Evolutionary conservation across 305 asterid species (phyloP), one percentile per base, ranked within the genome.

Genomic region (Fraxinus dipetala): DNA sequence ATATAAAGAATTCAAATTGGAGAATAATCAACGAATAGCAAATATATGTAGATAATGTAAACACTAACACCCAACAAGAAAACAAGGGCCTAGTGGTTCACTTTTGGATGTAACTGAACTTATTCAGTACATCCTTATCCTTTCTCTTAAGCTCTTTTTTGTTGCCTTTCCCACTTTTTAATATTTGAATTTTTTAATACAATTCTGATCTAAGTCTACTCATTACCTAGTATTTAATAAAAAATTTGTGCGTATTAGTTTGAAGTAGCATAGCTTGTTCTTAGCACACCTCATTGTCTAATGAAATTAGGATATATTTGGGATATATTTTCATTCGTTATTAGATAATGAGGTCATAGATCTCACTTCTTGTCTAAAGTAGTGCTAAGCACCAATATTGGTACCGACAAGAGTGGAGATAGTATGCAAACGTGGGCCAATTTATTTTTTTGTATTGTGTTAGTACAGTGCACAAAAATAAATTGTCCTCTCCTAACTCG

Each of bases 11-110:
- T 56, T 20, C 24, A 56, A n/a, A 59, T 18, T 43, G 16, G 4
- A 0, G 54, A 43, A 43, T 43, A 43, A 43, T 43, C 54, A 43
- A 43, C 2, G 11, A 11, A 2, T 43, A 43, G 48, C 14, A 2
- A 13, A 8, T 38, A 38, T 38, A 1, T 38, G 13, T 38, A 38
- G 2, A 87, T 86, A 38, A 38, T 87, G 45, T 38, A 38, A 43
- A 84, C 69, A 89, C 87, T 87, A 83, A 88, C 79, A 10, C 76
- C 72, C 87, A 91, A 88, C 92, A 87, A 85, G 88, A 88, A 83
- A 90, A 83, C 89, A 87, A 85, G 85, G 91, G 91, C 91, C 95
- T 84, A 78, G 77, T 32, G 59, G 81, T 75, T 84, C 85, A 72
- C 79, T 87, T 79, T 75, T 54, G 56, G 77, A 76, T 82, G 79